Percentiles rank a stretch among this genome's conserved stretches.
These are phyloP conservation scores for Dicorynia guianensis DNA, from an alignment of 306 rosid genomes.

Conservation along the genomic window DNA sequence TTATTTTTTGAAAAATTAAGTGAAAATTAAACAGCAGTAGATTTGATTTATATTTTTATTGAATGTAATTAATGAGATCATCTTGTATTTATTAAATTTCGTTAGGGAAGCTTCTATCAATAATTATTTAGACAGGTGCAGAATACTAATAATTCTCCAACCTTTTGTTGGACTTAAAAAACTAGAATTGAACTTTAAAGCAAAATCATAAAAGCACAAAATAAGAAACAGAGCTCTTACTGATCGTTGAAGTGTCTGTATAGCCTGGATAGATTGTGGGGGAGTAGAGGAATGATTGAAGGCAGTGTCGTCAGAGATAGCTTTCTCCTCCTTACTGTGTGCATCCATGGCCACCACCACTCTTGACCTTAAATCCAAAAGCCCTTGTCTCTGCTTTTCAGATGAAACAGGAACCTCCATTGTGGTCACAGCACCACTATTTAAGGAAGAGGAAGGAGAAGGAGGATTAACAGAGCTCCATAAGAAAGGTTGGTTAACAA, in stretches of 20 bases:
- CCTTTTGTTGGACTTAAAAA: background rate
- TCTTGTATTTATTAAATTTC: constrained; percentile 6
- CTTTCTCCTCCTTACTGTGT: constrained; percentile 47
- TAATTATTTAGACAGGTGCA: background rate
- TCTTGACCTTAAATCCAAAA: constrained; percentile 45
- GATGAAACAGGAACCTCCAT: constrained; percentile 24
- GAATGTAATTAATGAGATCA: background rate
- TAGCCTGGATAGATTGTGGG: constrained; percentile 46
- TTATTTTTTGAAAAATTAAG: background rate
- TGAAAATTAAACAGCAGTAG: background rate
- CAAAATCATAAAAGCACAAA: background rate
- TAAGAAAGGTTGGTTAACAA: constrained; percentile 24
- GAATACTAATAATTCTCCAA: no score
- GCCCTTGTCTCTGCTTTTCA: constrained; percentile 25
- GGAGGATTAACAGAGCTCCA: constrained; percentile 37
- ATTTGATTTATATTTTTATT: constrained; percentile 31
- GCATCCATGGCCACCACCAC: constrained; percentile 45
- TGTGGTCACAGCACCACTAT: background rate
- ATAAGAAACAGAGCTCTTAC: constrained; percentile 44
- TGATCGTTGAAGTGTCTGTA: constrained; percentile 32
- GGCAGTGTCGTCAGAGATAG: constrained; percentile 55
- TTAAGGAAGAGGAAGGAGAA: constrained; percentile 34
- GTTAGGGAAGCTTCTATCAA: constrained; percentile 9
- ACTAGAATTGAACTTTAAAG: background rate
- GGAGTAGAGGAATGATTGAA: constrained; percentile 65